These are phyloP conservation scores for Backusella psychrophila DNA, from an alignment of 192 early-diverging fungal species.

Conservation along the genomic window DNA sequence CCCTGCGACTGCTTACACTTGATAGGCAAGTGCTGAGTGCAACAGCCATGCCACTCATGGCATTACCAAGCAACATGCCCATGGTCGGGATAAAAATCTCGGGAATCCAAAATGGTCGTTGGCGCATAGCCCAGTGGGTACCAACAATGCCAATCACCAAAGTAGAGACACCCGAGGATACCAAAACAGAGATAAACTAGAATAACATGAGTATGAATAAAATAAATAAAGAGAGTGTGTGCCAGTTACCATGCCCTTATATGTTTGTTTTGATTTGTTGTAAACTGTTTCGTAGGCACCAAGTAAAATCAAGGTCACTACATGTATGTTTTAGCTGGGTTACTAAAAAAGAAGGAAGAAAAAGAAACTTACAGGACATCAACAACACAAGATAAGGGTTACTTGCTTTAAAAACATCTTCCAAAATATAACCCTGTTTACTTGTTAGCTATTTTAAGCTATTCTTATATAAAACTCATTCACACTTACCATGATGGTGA, in stretches of 20 bases:
- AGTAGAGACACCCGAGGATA: constrained; percentile 50
- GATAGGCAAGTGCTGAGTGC: constrained; percentile 61
- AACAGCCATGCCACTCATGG: constrained; percentile 71
- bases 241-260: constrained; percentile 68
- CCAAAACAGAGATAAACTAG: constrained; percentile 49
- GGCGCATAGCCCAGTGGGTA: constrained; percentile 67
- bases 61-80: constrained; percentile 88
- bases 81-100: constrained; percentile 83
- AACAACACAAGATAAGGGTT: constrained; percentile 61
- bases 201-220: background rate
- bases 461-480: background rate
- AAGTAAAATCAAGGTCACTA: constrained; percentile 57
- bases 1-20: constrained; percentile 41
- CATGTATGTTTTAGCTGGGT: background rate
- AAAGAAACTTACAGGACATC: too few species aligned
- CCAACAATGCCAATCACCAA: constrained; percentile 58
- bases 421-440: constrained; percentile 59
- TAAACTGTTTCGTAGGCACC: constrained; percentile 69
- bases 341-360: background rate
- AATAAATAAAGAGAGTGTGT: background rate
- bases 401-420: constrained; percentile 66
- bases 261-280: constrained; percentile 69
- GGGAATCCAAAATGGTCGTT: constrained; percentile 68
- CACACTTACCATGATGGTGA: constrained; percentile 65
- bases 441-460: background rate